These are phyloP conservation scores for Cercospora berteroae DNA, from an alignment of 2,329 filamentous ascomycete species.

Conservation along the genomic window DNA sequence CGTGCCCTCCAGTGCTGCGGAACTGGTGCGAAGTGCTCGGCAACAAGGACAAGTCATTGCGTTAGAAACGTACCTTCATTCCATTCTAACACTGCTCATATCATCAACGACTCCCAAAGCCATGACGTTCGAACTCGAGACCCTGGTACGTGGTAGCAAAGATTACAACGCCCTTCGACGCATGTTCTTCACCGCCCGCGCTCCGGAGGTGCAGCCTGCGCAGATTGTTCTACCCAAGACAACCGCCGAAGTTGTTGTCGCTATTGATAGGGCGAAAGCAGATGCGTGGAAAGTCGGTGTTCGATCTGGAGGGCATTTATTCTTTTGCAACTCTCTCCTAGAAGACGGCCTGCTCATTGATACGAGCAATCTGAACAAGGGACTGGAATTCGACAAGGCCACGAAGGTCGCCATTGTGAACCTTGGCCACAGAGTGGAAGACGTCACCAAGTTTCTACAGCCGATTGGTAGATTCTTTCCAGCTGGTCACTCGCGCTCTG, in stretches of 20 bases:
- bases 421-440: neutral
- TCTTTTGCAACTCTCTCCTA: neutral
- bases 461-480: neutral
- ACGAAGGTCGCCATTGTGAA: neutral
- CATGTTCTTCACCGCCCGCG: neutral
- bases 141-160: neutral
- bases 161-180: neutral
- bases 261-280: neutral
- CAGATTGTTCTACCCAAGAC: neutral
- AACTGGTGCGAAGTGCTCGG: neutral
- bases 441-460: neutral
- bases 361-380: neutral
- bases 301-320: neutral
- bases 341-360: neutral
- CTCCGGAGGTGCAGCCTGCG: neutral
- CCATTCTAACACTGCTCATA: neutral
- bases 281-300: neutral
- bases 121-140: neutral
- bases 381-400: neutral
- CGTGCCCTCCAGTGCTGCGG: neutral
- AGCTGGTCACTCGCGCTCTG: neutral
- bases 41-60: neutral
- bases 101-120: neutral
- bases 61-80: neutral
- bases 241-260: neutral